These are phyloP conservation scores for Syzygium malaccense DNA, from an alignment of 441 rosid species.

Conservation along the genomic window DNA sequence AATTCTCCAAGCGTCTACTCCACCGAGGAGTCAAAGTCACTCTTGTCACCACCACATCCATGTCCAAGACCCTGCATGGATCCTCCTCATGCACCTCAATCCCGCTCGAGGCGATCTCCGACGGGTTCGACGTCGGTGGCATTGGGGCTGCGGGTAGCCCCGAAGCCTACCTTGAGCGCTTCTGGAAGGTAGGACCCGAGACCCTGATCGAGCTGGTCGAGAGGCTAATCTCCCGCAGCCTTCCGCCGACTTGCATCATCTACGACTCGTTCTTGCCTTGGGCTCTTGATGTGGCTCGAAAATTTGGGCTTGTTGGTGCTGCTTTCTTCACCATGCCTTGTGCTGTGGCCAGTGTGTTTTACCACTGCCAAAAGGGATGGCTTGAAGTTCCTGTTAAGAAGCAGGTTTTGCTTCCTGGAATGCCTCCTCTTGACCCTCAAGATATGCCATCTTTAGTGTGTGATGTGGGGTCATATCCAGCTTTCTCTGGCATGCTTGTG, in stretches of 20 bases:
- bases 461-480: neutral
- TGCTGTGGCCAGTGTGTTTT: slow-evolving; percentile 9
- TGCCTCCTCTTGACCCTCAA: neutral
- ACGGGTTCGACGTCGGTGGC: neutral
- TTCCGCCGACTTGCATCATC: slow-evolving; percentile 6
- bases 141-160: neutral
- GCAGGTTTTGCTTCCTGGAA: slow-evolving; percentile 1
- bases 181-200: slow-evolving; percentile 11
- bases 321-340: slow-evolving; percentile 30
- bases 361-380: neutral
- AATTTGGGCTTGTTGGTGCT: slow-evolving; percentile 9
- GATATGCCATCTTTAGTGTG: neutral
- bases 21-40: slow-evolving; percentile 28
- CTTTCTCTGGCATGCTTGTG: neutral
- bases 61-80: slow-evolving; percentile 8
- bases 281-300: slow-evolving; percentile 27
- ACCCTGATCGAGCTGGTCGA: slow-evolving; percentile 8
- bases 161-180: neutral
- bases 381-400: neutral
- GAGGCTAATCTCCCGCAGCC: neutral
- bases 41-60: slow-evolving; percentile 4
- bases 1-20: slow-evolving; percentile 42
- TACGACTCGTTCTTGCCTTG: slow-evolving; percentile 26
- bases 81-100: neutral
- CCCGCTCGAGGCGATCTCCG: neutral